Percentiles rank a stretch among this genome's conserved stretches.
These are phyloP conservation scores for Penicillium roqueforti DNA, from an alignment of 495 filamentous ascomycete species.

Conservation along the genomic window DNA sequence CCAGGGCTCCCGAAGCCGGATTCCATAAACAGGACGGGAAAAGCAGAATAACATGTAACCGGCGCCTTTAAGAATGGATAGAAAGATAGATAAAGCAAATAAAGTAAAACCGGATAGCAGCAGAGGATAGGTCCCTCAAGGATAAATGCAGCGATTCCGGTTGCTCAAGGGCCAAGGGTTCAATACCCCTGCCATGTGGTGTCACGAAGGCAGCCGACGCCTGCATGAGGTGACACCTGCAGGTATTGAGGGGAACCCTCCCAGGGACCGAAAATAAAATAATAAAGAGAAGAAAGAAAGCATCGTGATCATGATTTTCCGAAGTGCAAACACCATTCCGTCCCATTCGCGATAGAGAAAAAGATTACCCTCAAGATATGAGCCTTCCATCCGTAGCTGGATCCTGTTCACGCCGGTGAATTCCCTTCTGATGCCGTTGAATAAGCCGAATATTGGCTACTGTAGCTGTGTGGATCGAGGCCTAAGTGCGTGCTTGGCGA, in stretches of 20 bases:
- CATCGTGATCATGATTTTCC: slow-evolving; percentile 29
- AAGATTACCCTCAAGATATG: slow-evolving; percentile 14
- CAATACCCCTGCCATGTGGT: slow-evolving; percentile 1
- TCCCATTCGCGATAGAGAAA: slow-evolving; percentile 27
- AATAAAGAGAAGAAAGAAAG: slow-evolving; percentile 13
- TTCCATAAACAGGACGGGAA: slow-evolving; percentile 1
- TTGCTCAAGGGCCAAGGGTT: not conserved
- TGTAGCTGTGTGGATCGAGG: not conserved
- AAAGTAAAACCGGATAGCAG: slow-evolving; percentile 5
- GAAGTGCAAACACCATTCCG: slow-evolving; percentile 24
- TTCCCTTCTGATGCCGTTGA: slow-evolving; percentile 8
- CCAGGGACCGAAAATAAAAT: slow-evolving; percentile 8
- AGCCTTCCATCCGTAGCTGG: slow-evolving; percentile 33
- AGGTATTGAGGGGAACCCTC: slow-evolving; percentile 1
- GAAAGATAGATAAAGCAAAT: slow-evolving; percentile 19
- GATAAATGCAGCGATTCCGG: not conserved
- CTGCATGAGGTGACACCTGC: slow-evolving; percentile 6
- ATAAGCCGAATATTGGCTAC: slow-evolving; percentile 6
- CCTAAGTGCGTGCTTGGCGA: slow-evolving; percentile 13
- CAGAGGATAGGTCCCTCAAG: slow-evolving; percentile 11
- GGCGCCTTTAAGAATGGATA: slow-evolving; percentile 20
- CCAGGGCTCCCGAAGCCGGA: slow-evolving; percentile 1
- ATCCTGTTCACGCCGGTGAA: slow-evolving; percentile 26
- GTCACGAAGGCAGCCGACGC: not conserved
- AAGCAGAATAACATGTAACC: slow-evolving; percentile 26